Percentiles rank a stretch among this genome's conserved stretches.
These are phyloP conservation scores for Rostrohypoxylon terebratum DNA, from an alignment of 495 filamentous ascomycete genomes.

Conservation along the genomic window DNA sequence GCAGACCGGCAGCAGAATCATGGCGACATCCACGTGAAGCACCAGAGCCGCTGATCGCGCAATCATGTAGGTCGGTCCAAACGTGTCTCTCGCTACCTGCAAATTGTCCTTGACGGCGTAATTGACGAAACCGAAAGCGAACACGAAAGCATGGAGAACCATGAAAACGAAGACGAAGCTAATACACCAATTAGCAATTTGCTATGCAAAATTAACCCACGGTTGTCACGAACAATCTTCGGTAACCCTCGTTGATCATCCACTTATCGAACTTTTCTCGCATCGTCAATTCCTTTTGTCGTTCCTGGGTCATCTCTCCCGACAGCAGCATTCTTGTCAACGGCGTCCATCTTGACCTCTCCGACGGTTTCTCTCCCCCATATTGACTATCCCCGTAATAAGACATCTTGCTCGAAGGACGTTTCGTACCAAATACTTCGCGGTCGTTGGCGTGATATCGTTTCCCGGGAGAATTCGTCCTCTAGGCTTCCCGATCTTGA, in stretches of 20 bases:
- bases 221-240: conserved; percentile 70
- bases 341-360: conserved; percentile 75
- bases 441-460: conserved; percentile 21
- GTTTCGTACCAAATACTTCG: conserved; percentile 11
- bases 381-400: conserved; percentile 53
- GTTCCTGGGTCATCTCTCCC: conserved; percentile 74
- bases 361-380: conserved; percentile 62
- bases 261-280: conserved; percentile 67
- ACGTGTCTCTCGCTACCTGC: conserved; percentile 68
- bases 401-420: conserved; percentile 53
- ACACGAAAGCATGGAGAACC: conserved; percentile 73
- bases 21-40: conserved; percentile 79
- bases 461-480: conserved; percentile 6
- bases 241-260: conserved; percentile 84
- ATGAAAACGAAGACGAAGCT: conserved; percentile 80
- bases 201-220: conserved; percentile 33
- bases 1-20: conserved; percentile 83
- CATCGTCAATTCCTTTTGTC: conserved; percentile 68
- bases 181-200: conserved; percentile 34
- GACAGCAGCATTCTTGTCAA: conserved; percentile 75
- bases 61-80: conserved; percentile 77
- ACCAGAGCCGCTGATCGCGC: conserved; percentile 76
- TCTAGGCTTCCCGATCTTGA: conserved; percentile 11
- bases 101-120: conserved; percentile 79
- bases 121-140: conserved; percentile 79